These are phyloP conservation scores for Pisolithus orientalis DNA, from an alignment of 768 basidiomycete species.

Conservation along the genomic window DNA sequence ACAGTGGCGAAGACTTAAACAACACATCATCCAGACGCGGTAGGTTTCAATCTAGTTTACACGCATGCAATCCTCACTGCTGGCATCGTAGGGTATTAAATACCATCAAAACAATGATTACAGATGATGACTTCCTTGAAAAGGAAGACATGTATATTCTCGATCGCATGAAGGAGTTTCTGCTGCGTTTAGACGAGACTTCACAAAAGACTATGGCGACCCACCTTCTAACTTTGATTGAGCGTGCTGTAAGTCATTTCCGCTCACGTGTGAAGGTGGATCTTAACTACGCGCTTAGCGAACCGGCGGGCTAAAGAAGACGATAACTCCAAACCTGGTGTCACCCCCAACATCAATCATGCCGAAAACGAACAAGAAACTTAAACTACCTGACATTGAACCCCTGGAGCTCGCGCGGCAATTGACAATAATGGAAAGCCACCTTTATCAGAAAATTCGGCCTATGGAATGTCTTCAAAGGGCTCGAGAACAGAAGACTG, in stretches of 20 bases:
- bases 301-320: conserved; percentile 53
- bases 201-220: conserved; percentile 66
- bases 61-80: conserved; percentile 1
- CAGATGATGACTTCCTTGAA: conserved; percentile 76
- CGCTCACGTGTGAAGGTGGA: not conserved
- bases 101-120: conserved; percentile 83
- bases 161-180: conserved; percentile 75
- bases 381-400: conserved; percentile 83
- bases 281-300: conserved; percentile 21
- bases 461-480: conserved; percentile 87
- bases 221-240: conserved; percentile 65
- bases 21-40: conserved; percentile 83
- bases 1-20: conserved; percentile 83
- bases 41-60: conserved; percentile 30
- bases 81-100: conserved; percentile 61
- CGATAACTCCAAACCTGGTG: conserved; percentile 47
- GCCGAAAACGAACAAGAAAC: conserved; percentile 63
- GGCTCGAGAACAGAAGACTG: conserved; percentile 69
- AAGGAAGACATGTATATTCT: conserved; percentile 82
- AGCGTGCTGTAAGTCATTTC: conserved; percentile 61
- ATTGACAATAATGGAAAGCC: conserved; percentile 85
- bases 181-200: conserved; percentile 46
- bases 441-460: conserved; percentile 80
- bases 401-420: conserved; percentile 88
- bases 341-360: conserved; percentile 69